phyloP scores from a whole-genome alignment of 2,329 filamentous ascomycete genomes.

The Talaromyces sp. region DNA sequence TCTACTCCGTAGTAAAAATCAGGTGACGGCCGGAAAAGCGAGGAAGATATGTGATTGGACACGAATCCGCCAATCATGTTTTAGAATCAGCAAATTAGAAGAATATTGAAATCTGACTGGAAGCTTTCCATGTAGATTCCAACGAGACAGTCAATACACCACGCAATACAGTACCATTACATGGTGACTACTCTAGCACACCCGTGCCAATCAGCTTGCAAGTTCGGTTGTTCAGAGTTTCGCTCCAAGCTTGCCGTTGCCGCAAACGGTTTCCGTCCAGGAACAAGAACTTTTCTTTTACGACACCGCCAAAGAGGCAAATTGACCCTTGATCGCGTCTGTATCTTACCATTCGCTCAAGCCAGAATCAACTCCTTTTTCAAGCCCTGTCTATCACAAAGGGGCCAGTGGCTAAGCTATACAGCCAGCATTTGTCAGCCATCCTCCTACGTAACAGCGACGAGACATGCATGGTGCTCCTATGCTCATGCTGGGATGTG shows the following conservation, averaged over 20 bases:
- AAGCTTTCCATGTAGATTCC: neutral
- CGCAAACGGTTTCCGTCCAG: slow-evolving; percentile 9
- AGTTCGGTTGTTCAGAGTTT: neutral
- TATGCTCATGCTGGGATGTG: neutral
- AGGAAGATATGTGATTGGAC: neutral
- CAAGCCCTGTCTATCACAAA: neutral
- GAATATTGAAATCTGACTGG: neutral
- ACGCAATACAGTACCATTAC: neutral
- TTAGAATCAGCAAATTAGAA: neutral
- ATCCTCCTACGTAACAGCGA: neutral
- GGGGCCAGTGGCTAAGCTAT: neutral
- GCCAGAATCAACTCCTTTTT: neutral
- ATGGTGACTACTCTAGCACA: neutral
- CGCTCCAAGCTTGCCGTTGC: slow-evolving; percentile 3
- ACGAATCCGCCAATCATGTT: neutral
- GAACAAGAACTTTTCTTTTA: neutral
- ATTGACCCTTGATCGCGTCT: neutral
- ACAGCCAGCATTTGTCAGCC: neutral
- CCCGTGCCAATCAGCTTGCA: neutral
- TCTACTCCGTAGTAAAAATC: too few species aligned
- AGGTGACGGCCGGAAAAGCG: neutral
- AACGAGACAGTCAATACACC: neutral
- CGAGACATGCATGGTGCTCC: neutral
- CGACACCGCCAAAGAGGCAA: slow-evolving; percentile 8
- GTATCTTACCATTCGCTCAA: neutral